Conservation (phyloP, 352 stramenopile species). For the Pythium oligandrum region DNA sequence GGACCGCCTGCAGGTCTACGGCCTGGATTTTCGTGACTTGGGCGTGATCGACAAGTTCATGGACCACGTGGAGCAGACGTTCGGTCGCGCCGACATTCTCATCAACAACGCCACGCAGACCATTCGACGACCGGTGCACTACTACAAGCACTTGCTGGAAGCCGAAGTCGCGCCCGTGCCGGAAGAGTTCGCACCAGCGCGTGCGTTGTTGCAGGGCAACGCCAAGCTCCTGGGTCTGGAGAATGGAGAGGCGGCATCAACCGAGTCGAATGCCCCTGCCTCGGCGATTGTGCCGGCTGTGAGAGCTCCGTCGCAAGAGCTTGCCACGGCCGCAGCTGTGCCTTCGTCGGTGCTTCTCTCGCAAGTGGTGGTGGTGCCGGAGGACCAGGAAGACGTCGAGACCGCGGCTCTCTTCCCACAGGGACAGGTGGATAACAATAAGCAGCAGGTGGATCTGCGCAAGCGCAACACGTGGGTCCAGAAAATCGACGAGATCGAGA, state of each 20-base stretch:
- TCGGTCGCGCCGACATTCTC: slow-evolving; percentile 88
- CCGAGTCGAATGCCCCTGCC: too few relatives aligned
- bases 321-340: slow-evolving; percentile 6
- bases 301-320: not conserved
- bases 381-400: slow-evolving; percentile 54
- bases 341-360: slow-evolving; percentile 87
- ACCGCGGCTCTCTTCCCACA: slow-evolving; percentile 29
- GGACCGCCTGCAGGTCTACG: slow-evolving; percentile 87
- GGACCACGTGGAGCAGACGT: slow-evolving; percentile 69
- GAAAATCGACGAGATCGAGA: slow-evolving; percentile 74
- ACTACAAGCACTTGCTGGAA: slow-evolving; percentile 89
- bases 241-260: not conserved
- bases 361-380: slow-evolving; percentile 81
- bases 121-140: slow-evolving; percentile 88
- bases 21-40: slow-evolving; percentile 93
- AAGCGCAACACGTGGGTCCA: slow-evolving; percentile 91
- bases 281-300: slow-evolving; percentile 21
- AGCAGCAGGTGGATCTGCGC: slow-evolving; percentile 91
- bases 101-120: slow-evolving; percentile 98
- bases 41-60: slow-evolving; percentile 92
- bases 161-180: slow-evolving; percentile 53
- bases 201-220: slow-evolving; percentile 49
- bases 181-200: slow-evolving; percentile 38
- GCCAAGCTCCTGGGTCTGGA: slow-evolving; percentile 30
- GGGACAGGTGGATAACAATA: slow-evolving; percentile 88